Evolutionary conservation across 139 green algal genomes (phyloP), one percentile per base, ranked within the genome.

Genomic region (Ettlia oleoabundans): DNA sequence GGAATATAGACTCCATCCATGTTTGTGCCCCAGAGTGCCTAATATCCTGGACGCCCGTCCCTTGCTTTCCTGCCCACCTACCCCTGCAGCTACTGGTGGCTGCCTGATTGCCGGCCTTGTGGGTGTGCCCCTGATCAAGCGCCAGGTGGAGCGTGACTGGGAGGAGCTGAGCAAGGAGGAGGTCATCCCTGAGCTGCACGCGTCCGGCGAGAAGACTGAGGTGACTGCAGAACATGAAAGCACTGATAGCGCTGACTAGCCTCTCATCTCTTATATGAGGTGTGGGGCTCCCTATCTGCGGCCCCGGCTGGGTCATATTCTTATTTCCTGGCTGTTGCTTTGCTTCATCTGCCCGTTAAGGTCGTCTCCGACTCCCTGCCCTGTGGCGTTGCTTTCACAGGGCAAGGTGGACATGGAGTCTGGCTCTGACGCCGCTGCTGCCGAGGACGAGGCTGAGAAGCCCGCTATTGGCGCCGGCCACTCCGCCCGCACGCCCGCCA

Each of bases 111-210:
- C 72, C 28, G 42, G 37, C 5, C 10, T 82, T 2, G 21, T 82
- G 5, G 76, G 76, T 35, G 76, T 82, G 5, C 67, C 41, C 5
- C 41, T 89, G 64, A 63, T 90, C 51, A 81, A 77, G 37, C 72
- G 43, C 24, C n/a, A 82, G 76, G 80, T 65, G 70, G n/a, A 40
- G 63, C 65, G 73, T n/a, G 84, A 82, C 35, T 37, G 82, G 67
- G 53, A 86, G 18, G 51, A 65, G 52, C 42, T 67, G 22, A 40
- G 64, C 21, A 67, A 76, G 81, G 52, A 33, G 1, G 42, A 68
- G 62, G 73, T 53, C 22, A 69, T 80, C 26, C 73, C 73, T 21
- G 73, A 80, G 52, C 22, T 80, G 47, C 63, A 69, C 22, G 30
- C 28, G 22, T 7, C 40, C 22, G 42, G n/a, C 51, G 64, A 43